Evolutionary conservation across 73 alveolate genomes (phyloP).

Genomic region (Paramecium sexaurelia): DNA sequence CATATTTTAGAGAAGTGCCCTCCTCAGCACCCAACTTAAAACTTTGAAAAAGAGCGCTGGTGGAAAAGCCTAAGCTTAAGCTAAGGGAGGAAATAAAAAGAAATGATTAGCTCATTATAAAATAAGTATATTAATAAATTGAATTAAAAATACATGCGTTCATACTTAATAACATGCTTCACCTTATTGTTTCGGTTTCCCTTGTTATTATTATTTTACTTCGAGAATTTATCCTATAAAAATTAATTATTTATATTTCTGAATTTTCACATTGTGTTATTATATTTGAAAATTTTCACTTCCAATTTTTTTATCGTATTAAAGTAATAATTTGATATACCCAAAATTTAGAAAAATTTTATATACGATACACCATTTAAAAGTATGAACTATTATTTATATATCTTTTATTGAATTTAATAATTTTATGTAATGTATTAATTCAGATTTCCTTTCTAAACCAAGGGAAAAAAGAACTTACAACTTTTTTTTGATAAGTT

Average conservation of each 20-base stretch:
- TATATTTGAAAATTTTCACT: no score
- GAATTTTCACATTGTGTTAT: no score
- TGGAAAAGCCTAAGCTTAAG: not conserved
- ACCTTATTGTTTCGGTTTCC: no score
- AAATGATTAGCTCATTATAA: not conserved
- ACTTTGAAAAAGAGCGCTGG: not conserved
- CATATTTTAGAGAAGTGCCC: conserved; percentile 21
- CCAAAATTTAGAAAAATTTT: no score
- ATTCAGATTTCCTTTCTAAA: not conserved
- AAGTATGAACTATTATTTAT: no score
- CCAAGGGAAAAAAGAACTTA: conserved; percentile 51
- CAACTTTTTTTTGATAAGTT: not conserved
- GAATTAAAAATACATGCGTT: not conserved
- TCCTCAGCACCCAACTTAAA: conserved; percentile 1
- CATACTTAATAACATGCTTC: not conserved
- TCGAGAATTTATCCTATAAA: no score
- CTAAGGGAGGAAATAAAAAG: conserved; percentile 22
- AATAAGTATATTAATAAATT: not conserved
- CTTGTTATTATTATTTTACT: no score
- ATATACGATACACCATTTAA: no score
- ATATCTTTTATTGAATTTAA: no score
- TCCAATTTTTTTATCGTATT: no score
- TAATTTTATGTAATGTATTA: not conserved
- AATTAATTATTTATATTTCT: no score
- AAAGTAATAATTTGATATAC: no score